Evolutionary conservation across 148 eudicot genomes (phyloP), one percentile per base, ranked within the genome.

Genomic region (Mesembryanthemum crystallinum): DNA sequence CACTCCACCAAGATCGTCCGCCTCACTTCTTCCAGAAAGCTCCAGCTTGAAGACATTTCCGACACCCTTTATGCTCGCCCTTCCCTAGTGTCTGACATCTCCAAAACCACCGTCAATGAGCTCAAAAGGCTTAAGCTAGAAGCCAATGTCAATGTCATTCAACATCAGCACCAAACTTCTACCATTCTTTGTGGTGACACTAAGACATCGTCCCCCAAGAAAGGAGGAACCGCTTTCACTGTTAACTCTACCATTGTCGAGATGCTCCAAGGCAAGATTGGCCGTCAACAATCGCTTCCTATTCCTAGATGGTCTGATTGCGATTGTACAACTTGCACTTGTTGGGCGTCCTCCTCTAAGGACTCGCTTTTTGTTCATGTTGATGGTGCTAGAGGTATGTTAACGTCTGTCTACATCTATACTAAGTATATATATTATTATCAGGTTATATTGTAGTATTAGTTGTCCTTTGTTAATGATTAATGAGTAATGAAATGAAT

Each of bases 281-380:
- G 88, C 12, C 81, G 85, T 1, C 83, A 73, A 5, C 82, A 85
- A 62, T 39, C 79, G 0, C 77, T 80, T 21, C 87, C 86, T 7
- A 72, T 83, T 33, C 95, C 98, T 6, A 84, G 98, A 78, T 94
- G 97, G 98, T 94, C 98, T 0, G 98, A 94, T 76, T 94, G 98
- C 57, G 89, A 92, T 67, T 92, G 98, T 60, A 64, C 68, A 8
- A 90, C 88, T 65, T 94, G 98, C 73, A 84, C 83, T 61, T 81
- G 87, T 43, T 90, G 94, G 97, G 25, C 89, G 11, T 67, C 88
- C 18, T 87, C 91, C 12, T 79, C 81, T 29, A 86, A 88, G 45
- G 96, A 89, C 15, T 42, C 89, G 0, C 93, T 94, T 12, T 94
- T 80, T 43, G 90, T 92, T 67, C 81, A 80, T 69, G 70, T 73